phyloP scores from a whole-genome alignment of 2,329 filamentous ascomycete genomes.

The Fusarium longipes region DNA sequence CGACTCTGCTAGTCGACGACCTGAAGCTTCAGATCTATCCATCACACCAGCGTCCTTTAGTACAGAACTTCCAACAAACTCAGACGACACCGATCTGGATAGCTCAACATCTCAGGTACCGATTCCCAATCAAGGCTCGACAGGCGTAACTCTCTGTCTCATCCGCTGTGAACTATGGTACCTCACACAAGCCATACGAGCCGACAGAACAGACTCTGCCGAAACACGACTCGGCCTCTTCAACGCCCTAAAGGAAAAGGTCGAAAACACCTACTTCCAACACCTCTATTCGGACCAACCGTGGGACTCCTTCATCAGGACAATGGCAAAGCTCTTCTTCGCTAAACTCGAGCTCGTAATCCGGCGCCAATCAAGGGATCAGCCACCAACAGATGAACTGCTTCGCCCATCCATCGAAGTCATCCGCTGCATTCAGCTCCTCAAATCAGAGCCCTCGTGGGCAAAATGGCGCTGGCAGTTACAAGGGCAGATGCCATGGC shows the following conservation, averaged over 20 bases:
- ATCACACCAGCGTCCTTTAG: conserved; percentile 50
- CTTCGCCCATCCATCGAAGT: conserved; percentile 24
- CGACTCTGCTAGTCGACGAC: conserved; percentile 36
- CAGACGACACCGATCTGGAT: conserved; percentile 51
- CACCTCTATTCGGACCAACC: conserved; percentile 8
- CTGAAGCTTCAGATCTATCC: conserved; percentile 30
- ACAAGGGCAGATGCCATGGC: conserved; percentile 45
- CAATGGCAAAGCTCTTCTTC: conserved; percentile 44
- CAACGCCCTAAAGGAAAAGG: conserved; percentile 14
- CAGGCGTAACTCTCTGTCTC: conserved; percentile 33
- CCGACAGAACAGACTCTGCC: conserved; percentile 7
- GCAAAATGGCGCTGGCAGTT: conserved; percentile 48
- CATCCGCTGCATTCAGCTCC: conserved; percentile 38
- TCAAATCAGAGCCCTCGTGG: conserved; percentile 41
- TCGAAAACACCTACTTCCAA: conserved; percentile 25
- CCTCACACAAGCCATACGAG: conserved; percentile 33
- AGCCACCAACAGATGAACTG: not conserved
- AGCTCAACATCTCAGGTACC: not conserved
- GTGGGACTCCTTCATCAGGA: conserved; percentile 34
- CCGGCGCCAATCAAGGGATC: conserved; percentile 12
- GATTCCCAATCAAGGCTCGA: conserved; percentile 1
- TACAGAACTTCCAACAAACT: conserved; percentile 56
- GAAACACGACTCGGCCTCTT: conserved; percentile 23
- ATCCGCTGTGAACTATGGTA: conserved; percentile 47
- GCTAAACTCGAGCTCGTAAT: conserved; percentile 45